Evolutionary conservation across 2,329 filamentous ascomycete species (phyloP).

Genomic region (Fusarium phyllophilum): DNA sequence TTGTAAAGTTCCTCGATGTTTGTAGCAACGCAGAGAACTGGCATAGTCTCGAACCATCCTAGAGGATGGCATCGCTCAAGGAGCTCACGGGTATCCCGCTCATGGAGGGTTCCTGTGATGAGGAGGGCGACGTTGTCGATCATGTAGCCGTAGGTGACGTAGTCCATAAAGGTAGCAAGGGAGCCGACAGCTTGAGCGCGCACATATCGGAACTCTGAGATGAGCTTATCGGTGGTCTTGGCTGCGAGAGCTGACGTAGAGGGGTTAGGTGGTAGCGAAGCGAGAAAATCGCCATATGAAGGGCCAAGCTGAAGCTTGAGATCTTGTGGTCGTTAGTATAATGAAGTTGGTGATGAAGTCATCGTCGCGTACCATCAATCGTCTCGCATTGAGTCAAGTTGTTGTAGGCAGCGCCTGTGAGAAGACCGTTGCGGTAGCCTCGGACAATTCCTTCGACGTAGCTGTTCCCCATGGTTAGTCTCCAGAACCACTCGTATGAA

Average conservation of each 20-base stretch:
- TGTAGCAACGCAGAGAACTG: constrained; percentile 94
- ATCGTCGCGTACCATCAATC: constrained; percentile 78
- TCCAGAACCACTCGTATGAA: constrained; percentile 35
- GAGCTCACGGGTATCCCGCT: constrained; percentile 94
- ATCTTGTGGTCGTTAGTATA: constrained; percentile 65
- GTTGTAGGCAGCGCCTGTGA: constrained; percentile 90
- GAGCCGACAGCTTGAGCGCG: constrained; percentile 93
- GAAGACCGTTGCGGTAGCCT: constrained; percentile 92
- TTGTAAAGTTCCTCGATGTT: constrained; percentile 99
- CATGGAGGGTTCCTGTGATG: constrained; percentile 97
- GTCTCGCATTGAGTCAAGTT: constrained; percentile 98
- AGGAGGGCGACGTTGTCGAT: constrained; percentile 98
- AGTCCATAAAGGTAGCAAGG: constrained; percentile 95
- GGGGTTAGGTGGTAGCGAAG: constrained; percentile 91
- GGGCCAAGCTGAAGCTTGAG: constrained; percentile 97
- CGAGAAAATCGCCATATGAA: constrained; percentile 96
- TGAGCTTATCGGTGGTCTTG: constrained; percentile 97
- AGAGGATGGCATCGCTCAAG: constrained; percentile 95
- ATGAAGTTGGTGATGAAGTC: neutral
- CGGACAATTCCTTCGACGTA: constrained; percentile 98
- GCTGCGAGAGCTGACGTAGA: constrained; percentile 94
- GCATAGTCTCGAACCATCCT: constrained; percentile 99
- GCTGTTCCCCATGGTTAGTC: constrained; percentile 60
- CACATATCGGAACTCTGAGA: constrained; percentile 96
- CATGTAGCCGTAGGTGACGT: constrained; percentile 99